phyloP scores from a whole-genome alignment of 2,329 filamentous ascomycete species.

The Botryosphaeria dothidea region DNA sequence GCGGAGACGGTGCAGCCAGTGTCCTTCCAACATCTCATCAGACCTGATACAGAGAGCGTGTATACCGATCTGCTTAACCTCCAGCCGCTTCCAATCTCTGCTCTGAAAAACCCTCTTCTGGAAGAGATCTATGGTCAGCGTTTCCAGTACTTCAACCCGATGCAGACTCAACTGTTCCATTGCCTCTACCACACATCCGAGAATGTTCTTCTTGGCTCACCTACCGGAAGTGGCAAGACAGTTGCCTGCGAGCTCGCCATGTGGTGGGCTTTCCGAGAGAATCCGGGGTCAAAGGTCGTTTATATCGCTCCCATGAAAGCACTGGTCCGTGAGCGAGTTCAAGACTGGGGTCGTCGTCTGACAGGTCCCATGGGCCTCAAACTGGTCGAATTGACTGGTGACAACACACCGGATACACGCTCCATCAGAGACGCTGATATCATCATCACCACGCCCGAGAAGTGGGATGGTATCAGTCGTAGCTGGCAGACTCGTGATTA shows the following conservation, averaged over 20 bases:
- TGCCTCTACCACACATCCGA: constrained; percentile 88
- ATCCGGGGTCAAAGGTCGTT: constrained; percentile 93
- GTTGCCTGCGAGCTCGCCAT: constrained; percentile 94
- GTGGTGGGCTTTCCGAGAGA: constrained; percentile 99
- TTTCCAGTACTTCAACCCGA: constrained; percentile 97
- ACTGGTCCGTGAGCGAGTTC: constrained; percentile 90
- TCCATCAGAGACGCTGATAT: constrained; percentile 96
- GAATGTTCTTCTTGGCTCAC: constrained; percentile 92
- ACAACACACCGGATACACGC: constrained; percentile 95
- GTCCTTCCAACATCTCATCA: constrained; percentile 96
- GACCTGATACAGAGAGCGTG: constrained; percentile 94
- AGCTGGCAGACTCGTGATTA: constrained; percentile 98
- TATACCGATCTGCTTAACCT: constrained; percentile 93
- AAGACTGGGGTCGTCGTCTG: constrained; percentile 87
- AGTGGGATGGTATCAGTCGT: constrained; percentile 99
- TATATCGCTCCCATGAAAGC: constrained; percentile 99
- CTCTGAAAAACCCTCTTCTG: constrained; percentile 80
- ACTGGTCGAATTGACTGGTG: constrained; percentile 92
- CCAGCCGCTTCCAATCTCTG: constrained; percentile 83
- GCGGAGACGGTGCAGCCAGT: constrained; percentile 94
- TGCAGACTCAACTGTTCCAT: constrained; percentile 99
- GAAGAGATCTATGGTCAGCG: constrained; percentile 87
- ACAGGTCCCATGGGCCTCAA: constrained; percentile 82
- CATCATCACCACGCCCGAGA: constrained; percentile 98
- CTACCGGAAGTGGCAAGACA: constrained; percentile 96